Evolutionary conservation across 768 basidiomycete species (phyloP).

Genomic region (Rhodotorula diobovata): DNA sequence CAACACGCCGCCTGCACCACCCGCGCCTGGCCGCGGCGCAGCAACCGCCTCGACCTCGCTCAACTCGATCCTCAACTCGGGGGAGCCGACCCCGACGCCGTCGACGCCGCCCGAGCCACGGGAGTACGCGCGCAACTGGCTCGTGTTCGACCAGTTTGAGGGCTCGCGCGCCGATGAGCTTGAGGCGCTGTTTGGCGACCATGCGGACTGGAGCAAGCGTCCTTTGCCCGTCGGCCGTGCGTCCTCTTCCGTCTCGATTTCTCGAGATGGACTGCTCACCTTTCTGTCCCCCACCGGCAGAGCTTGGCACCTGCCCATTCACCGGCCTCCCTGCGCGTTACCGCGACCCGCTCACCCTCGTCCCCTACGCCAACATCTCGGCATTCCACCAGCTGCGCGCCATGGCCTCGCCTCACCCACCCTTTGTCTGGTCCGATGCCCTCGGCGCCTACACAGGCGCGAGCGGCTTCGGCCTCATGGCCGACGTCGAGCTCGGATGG

Average conservation of each 20-base stretch:
- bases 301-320: slow-evolving; percentile 64
- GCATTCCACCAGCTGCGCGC: slow-evolving; percentile 64
- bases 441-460: slow-evolving; percentile 34
- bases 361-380: slow-evolving; percentile 67
- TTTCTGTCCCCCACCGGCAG: slow-evolving; percentile 50
- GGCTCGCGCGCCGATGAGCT: slow-evolving; percentile 65
- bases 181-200: slow-evolving; percentile 75
- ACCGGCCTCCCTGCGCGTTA: slow-evolving; percentile 75
- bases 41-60: not conserved
- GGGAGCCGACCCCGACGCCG: not conserved
- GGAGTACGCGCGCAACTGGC: slow-evolving; percentile 24
- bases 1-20: not conserved
- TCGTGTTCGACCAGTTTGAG: slow-evolving; percentile 30
- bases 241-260: slow-evolving; percentile 3
- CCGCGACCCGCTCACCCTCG: slow-evolving; percentile 69
- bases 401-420: slow-evolving; percentile 58
- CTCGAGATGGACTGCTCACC: no score
- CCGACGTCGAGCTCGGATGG: slow-evolving; percentile 20
- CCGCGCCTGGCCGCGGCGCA: not conserved
- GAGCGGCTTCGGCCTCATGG: slow-evolving; percentile 15
- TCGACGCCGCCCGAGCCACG: slow-evolving; percentile 5
- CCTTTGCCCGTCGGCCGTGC: slow-evolving; percentile 28
- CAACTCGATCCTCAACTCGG: not conserved
- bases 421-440: slow-evolving; percentile 58
- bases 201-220: slow-evolving; percentile 58